phyloP scores from a whole-genome alignment of 2,329 filamentous ascomycete genomes.

The Diplocarpon mali region DNA sequence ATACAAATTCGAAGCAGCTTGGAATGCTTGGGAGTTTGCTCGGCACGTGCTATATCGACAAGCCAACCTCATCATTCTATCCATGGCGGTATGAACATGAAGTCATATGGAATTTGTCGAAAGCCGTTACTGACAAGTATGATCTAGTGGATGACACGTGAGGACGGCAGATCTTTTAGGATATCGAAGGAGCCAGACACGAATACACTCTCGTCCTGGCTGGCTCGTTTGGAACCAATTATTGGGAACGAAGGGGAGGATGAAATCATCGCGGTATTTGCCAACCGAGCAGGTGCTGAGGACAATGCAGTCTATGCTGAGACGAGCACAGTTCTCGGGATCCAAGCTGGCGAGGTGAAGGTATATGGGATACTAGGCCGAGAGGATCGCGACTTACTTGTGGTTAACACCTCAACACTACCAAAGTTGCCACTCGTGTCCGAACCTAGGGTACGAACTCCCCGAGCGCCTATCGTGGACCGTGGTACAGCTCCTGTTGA shows the following conservation, averaged over 20 bases:
- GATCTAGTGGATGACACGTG: constrained; percentile 50
- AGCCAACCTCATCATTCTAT: constrained; percentile 55
- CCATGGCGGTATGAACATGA: constrained; percentile 45
- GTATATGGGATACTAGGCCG: constrained; percentile 62
- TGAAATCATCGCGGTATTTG: constrained; percentile 58
- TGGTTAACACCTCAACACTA: too few species aligned
- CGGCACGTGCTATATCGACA: constrained; percentile 42
- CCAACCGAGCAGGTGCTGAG: constrained; percentile 60
- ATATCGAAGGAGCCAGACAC: constrained; percentile 52
- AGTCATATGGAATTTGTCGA: too few species aligned
- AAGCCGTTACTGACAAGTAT: too few species aligned
- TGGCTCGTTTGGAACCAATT: constrained; percentile 56
- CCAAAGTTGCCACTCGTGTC: too few species aligned
- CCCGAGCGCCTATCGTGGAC: too few species aligned
- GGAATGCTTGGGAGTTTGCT: constrained; percentile 37
- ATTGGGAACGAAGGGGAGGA: constrained; percentile 39
- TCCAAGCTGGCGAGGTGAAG: constrained; percentile 52
- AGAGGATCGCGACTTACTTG: too few species aligned
- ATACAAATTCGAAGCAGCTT: constrained; percentile 40
- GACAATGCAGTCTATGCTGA: constrained; percentile 59
- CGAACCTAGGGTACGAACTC: too few species aligned
- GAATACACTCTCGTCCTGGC: constrained; percentile 66
- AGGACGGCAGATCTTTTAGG: constrained; percentile 36
- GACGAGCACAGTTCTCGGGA: constrained; percentile 59
- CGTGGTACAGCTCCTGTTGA: too few species aligned